These are phyloP conservation scores for Chlamydomonas incerta DNA, from an alignment of 139 green algal species.

Conservation along the genomic window DNA sequence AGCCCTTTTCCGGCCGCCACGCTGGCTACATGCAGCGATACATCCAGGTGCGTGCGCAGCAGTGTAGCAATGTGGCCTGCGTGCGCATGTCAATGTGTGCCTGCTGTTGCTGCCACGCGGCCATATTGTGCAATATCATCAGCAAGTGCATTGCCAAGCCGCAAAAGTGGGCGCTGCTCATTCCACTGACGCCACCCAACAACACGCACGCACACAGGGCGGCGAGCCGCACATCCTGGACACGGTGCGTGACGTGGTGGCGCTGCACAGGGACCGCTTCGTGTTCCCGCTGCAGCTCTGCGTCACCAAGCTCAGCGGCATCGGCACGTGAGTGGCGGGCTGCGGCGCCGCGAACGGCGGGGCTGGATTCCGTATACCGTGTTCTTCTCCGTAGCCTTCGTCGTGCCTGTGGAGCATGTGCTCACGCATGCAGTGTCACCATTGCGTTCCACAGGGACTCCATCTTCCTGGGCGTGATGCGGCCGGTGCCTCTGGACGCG, in stretches of 20 bases:
- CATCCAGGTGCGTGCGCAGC: conserved; percentile 33
- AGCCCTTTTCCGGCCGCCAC: conserved; percentile 51
- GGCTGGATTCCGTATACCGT: no score
- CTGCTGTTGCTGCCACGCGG: no score
- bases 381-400: no score
- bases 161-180: no score
- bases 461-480: conserved; percentile 48
- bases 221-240: conserved; percentile 60
- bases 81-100: no score
- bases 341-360: no score
- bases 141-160: no score
- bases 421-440: no score
- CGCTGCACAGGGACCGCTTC: conserved; percentile 49
- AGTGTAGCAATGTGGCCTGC: no score
- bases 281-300: conserved; percentile 47
- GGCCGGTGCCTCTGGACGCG: neutral
- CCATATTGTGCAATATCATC: no score
- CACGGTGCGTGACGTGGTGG: conserved; percentile 54
- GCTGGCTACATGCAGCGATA: conserved; percentile 44
- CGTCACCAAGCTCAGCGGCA: conserved; percentile 50
- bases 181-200: neutral
- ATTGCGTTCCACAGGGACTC: neutral
- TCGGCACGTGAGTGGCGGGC: conserved; percentile 32
- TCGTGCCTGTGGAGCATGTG: no score
- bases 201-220: neutral